phyloP scores from a whole-genome alignment of 129 eudicot species.

The Lactuca saligna region DNA sequence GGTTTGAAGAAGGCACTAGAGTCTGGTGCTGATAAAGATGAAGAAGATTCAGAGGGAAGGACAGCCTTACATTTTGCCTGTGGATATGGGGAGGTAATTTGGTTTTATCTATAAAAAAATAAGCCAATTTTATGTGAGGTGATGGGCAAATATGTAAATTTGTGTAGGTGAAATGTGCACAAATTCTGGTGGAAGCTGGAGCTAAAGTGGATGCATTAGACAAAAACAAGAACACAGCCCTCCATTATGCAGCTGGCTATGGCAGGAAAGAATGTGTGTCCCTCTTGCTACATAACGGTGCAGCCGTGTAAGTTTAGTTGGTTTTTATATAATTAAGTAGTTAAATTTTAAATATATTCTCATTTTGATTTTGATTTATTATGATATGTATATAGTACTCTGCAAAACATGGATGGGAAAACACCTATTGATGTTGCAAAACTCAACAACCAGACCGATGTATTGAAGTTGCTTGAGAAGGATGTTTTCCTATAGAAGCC shows the following conservation, averaged over 20 bases:
- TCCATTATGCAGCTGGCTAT: slow-evolving; percentile 96
- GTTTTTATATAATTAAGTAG: background rate
- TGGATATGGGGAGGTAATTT: slow-evolving; percentile 91
- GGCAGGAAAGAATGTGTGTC: slow-evolving; percentile 93
- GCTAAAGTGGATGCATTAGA: slow-evolving; percentile 96
- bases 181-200: slow-evolving; percentile 87
- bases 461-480: slow-evolving; percentile 79
- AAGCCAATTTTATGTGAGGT: background rate
- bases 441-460: slow-evolving; percentile 79
- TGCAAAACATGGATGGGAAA: slow-evolving; percentile 93
- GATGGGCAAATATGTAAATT: slow-evolving; percentile 1
- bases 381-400: slow-evolving; percentile 54
- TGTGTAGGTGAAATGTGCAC: slow-evolving; percentile 80
- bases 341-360: background rate
- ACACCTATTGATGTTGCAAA: slow-evolving; percentile 92
- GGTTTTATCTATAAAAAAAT: no score
- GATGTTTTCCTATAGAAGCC: slow-evolving; percentile 68
- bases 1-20: slow-evolving; percentile 81
- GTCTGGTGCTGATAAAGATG: slow-evolving; percentile 88
- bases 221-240: slow-evolving; percentile 96
- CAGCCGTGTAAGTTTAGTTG: slow-evolving; percentile 80
- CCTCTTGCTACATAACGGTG: slow-evolving; percentile 85
- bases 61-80: slow-evolving; percentile 95
- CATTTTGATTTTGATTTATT: background rate
- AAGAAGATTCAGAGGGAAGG: slow-evolving; percentile 98